Conservation (phyloP, 2,329 filamentous ascomycete genomes). For the Chaetothyriales sp. region DNA sequence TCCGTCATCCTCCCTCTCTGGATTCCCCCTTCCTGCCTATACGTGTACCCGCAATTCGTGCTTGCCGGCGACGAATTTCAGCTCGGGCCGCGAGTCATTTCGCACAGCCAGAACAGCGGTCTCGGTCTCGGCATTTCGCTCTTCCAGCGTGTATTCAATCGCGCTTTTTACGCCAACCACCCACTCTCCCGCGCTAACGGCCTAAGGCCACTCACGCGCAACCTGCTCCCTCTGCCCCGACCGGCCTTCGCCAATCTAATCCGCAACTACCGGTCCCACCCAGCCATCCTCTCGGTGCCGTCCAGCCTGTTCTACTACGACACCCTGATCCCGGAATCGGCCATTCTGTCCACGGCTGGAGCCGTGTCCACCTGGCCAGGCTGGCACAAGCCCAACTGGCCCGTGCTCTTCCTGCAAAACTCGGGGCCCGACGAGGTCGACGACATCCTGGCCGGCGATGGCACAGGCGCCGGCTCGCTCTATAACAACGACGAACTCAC, state of each 20-base stretch:
- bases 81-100: conserved; percentile 28
- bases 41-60: conserved; percentile 25
- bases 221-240: conserved; percentile 28
- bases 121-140: conserved; percentile 27
- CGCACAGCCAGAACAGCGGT: conserved; percentile 19
- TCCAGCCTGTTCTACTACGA: conserved; percentile 32
- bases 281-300: conserved; percentile 31
- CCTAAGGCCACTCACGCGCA: conserved; percentile 12
- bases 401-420: conserved; percentile 30
- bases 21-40: conserved; percentile 2
- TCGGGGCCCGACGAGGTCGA: conserved; percentile 28
- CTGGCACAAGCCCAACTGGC: conserved; percentile 28
- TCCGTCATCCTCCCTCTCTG: conserved; percentile 2
- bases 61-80: conserved; percentile 36
- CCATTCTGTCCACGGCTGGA: conserved; percentile 11
- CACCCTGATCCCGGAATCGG: conserved; percentile 29
- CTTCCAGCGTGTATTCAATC: conserved; percentile 29
- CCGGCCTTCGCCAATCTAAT: conserved; percentile 33
- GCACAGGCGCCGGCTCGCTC: conserved; percentile 12
- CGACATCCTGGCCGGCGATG: conserved; percentile 25
- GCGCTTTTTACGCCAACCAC: conserved; percentile 27
- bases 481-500: conserved; percentile 15
- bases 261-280: conserved; percentile 36
- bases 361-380: conserved; percentile 20
- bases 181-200: conserved; percentile 25